Conservation (phyloP, 768 basidiomycete genomes). For the Pleurotus sapidus region DNA sequence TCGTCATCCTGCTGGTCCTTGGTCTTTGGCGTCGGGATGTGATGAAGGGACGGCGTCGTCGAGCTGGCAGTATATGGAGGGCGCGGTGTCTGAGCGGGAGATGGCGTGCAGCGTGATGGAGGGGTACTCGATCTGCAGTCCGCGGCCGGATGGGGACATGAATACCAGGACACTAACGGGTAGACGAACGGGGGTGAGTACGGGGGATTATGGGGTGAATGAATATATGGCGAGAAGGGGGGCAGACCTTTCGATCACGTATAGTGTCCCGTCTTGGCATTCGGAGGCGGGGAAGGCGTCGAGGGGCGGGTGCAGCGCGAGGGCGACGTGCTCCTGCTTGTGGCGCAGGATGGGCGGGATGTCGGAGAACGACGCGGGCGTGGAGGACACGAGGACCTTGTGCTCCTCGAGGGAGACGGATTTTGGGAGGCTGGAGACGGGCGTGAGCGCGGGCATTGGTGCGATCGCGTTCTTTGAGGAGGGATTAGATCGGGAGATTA, state of each 20-base stretch:
- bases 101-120: slow-evolving; percentile 92
- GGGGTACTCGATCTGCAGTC: slow-evolving; percentile 86
- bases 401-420: slow-evolving; percentile 63
- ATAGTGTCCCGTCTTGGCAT: slow-evolving; percentile 62
- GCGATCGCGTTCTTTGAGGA: neutral
- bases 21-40: slow-evolving; percentile 28
- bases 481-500: no score
- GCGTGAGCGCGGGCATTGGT: slow-evolving; percentile 35
- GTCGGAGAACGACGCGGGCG: slow-evolving; percentile 79
- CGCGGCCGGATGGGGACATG: slow-evolving; percentile 64
- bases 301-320: slow-evolving; percentile 67
- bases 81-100: slow-evolving; percentile 62
- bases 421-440: slow-evolving; percentile 32
- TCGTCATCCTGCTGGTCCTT: slow-evolving; percentile 20
- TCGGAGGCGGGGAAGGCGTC: slow-evolving; percentile 55
- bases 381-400: slow-evolving; percentile 62
- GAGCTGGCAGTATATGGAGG: slow-evolving; percentile 91
- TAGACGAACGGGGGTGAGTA: no score
- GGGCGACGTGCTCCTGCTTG: slow-evolving; percentile 66
- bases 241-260: slow-evolving; percentile 80
- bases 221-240: neutral
- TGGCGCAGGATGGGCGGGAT: slow-evolving; percentile 83
- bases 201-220: no score
- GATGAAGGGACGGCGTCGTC: slow-evolving; percentile 48
- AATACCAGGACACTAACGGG: slow-evolving; percentile 74